Conservation (phyloP, 1,284 basidiomycete genomes). For the Wallemia ichthyophaga region DNA sequence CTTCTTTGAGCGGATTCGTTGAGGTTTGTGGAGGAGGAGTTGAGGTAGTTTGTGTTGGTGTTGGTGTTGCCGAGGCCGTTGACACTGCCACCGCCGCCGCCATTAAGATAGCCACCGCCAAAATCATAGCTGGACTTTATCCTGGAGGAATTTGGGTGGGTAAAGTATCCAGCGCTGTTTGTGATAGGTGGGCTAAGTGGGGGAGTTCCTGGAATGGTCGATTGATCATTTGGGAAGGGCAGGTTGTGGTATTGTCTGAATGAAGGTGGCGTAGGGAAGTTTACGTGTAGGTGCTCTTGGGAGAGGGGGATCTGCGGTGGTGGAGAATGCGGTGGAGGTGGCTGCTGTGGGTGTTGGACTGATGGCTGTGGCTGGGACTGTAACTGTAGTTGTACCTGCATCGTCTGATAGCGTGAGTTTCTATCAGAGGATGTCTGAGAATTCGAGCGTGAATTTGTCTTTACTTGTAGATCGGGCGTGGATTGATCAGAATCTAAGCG, state of each 20-base stretch:
- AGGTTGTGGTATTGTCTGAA: neutral
- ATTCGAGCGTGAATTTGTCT: neutral
- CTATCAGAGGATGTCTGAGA: neutral
- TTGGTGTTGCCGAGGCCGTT: neutral
- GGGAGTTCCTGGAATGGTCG: neutral
- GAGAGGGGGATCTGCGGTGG: neutral
- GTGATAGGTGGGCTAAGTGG: neutral
- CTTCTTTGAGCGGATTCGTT: neutral
- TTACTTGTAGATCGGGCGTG: neutral
- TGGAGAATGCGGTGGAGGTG: too few species aligned
- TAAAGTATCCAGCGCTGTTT: neutral
- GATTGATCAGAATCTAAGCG: neutral
- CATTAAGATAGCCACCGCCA: too few species aligned
- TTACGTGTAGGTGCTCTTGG: neutral
- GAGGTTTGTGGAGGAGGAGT: neutral
- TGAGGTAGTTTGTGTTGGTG: neutral
- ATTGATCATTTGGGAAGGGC: neutral
- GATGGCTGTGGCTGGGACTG: too few species aligned
- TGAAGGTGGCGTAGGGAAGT: neutral
- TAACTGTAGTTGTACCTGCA: neutral
- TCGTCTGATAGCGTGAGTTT: neutral
- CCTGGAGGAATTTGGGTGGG: neutral
- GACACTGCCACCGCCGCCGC: too few species aligned
- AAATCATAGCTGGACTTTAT: neutral
- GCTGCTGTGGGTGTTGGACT: too few species aligned